A percentile compares a stretch with the other conserved stretches of the same genome.
phyloP scores from a whole-genome alignment of 768 basidiomycete genomes.

The Russula foetens region DNA sequence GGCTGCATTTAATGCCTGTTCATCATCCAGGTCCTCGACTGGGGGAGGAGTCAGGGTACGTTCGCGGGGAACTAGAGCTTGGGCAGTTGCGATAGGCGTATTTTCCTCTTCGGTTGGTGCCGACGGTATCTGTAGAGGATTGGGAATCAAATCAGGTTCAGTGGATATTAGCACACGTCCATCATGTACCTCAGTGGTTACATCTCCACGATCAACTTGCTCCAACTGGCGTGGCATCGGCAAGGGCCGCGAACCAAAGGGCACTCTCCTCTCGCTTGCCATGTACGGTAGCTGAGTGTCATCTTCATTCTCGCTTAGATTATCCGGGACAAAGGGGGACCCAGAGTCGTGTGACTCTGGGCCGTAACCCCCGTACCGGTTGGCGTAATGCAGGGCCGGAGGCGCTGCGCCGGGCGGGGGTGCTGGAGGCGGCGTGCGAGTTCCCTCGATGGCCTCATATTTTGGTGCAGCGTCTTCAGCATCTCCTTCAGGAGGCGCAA shows the following conservation, averaged over 20 bases:
- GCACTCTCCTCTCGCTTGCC: constrained; percentile 14
- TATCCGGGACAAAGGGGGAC: constrained; percentile 9
- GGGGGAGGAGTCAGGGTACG: constrained; percentile 10
- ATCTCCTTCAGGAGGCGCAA: background rate
- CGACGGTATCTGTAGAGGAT: background rate
- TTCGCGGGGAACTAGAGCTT: background rate
- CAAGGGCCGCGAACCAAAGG: constrained; percentile 8
- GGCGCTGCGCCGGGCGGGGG: constrained; percentile 39
- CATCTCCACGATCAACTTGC: background rate
- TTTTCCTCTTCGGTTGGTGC: background rate
- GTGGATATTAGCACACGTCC: background rate
- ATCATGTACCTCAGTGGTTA: background rate
- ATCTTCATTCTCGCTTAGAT: constrained; percentile 20
- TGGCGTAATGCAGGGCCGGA: constrained; percentile 19
- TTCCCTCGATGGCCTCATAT: constrained; percentile 30
- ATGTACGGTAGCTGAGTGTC: constrained; percentile 27
- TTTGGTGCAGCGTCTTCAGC: constrained; percentile 31
- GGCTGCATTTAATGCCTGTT: constrained; percentile 51
- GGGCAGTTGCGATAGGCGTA: background rate
- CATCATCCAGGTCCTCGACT: constrained; percentile 34
- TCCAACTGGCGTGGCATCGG: constrained; percentile 9
- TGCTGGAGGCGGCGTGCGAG: constrained; percentile 31
- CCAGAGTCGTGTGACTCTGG: background rate
- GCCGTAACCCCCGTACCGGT: constrained; percentile 2
- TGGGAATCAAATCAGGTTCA: background rate